Conservation (phyloP, 495 filamentous ascomycete species). For the Clohesyomyces aquaticus region DNA sequence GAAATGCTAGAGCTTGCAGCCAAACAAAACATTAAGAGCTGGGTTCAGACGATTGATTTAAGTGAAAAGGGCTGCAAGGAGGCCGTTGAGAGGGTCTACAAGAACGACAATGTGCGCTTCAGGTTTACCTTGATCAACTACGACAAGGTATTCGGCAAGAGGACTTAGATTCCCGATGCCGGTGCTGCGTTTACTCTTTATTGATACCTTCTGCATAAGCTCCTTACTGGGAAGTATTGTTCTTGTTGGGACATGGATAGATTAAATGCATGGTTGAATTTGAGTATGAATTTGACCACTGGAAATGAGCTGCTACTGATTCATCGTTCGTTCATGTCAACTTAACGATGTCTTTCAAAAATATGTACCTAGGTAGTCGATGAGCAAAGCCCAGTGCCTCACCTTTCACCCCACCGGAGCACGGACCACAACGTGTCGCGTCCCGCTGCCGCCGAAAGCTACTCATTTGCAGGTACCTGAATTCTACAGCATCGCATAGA, state of each 20-base stretch:
- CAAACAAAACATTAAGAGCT: slow-evolving; percentile 78
- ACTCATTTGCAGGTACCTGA: no score
- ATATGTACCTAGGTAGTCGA: no score
- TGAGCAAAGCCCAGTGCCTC: no score
- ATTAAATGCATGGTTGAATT: no score
- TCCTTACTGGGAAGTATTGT: background rate
- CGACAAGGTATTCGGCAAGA: slow-evolving; percentile 63
- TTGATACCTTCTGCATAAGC: background rate
- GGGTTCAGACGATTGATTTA: slow-evolving; percentile 79
- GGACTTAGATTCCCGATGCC: slow-evolving; percentile 32
- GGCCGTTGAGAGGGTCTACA: slow-evolving; percentile 68
- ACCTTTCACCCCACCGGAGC: no score
- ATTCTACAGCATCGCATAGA: no score
- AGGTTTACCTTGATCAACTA: slow-evolving; percentile 68
- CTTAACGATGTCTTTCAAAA: no score
- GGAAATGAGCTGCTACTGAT: no score
- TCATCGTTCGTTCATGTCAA: no score
- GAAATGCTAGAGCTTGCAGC: slow-evolving; percentile 81
- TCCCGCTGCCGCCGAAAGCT: no score
- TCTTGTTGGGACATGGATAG: no score
- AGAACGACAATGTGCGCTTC: slow-evolving; percentile 69
- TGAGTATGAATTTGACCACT: no score
- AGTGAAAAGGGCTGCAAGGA: slow-evolving; percentile 68
- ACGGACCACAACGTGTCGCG: background rate
- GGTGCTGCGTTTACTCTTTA: background rate